These are phyloP conservation scores for Cladophialophora exuberans DNA, from an alignment of 2,329 filamentous ascomycete genomes.

Conservation along the genomic window DNA sequence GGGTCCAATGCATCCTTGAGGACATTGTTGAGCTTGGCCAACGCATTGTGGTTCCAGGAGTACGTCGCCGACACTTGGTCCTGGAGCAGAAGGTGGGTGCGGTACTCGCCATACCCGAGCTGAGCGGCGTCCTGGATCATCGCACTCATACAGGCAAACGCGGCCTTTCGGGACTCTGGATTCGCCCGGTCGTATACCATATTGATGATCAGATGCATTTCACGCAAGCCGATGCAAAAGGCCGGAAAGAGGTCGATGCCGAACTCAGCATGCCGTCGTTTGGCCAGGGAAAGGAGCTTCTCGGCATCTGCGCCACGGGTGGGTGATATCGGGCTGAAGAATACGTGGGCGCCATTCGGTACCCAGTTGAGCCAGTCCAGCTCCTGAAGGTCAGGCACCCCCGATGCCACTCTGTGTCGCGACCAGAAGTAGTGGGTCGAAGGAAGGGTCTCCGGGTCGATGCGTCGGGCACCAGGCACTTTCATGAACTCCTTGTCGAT, in stretches of 20 bases:
- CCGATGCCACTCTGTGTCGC: constrained; percentile 34
- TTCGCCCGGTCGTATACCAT: constrained; percentile 56
- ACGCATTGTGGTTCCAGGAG: constrained; percentile 45
- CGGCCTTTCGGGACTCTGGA: constrained; percentile 42
- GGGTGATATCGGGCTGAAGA: constrained; percentile 58
- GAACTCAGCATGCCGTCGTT: constrained; percentile 44
- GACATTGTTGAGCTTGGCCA: constrained; percentile 48
- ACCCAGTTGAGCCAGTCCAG: constrained; percentile 55
- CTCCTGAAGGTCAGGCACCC: constrained; percentile 38
- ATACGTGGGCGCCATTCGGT: constrained; percentile 56
- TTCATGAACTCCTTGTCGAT: constrained; percentile 50
- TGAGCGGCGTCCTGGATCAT: constrained; percentile 43
- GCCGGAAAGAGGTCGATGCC: constrained; percentile 57
- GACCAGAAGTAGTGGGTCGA: constrained; percentile 38
- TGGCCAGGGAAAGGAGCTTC: constrained; percentile 48
- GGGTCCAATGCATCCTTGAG: constrained; percentile 54
- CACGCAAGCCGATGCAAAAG: constrained; percentile 55
- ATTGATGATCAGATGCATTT: constrained; percentile 61
- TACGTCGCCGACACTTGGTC: constrained; percentile 52
- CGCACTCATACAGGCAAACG: constrained; percentile 41
- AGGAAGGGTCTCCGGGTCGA: constrained; percentile 46
- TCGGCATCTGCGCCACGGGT: constrained; percentile 53
- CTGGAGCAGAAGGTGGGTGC: constrained; percentile 50
- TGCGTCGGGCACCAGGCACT: constrained; percentile 49
- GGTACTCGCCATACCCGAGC: constrained; percentile 51